phyloP scores from a whole-genome alignment of 305 asterid genomes.

The Fraxinus greggii region DNA sequence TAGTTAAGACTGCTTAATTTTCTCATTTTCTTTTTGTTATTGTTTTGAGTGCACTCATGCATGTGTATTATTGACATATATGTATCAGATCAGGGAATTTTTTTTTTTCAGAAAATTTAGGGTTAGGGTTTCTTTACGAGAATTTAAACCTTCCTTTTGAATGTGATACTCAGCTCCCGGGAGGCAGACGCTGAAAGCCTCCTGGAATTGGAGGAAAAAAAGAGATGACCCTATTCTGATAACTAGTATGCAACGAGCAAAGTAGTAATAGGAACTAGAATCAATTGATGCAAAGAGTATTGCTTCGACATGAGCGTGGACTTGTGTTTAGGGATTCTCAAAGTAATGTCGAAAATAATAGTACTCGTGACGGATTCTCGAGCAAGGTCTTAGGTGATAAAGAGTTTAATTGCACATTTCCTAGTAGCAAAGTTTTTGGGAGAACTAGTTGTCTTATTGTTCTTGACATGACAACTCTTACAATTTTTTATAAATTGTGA shows the following conservation, averaged over 20 bases:
- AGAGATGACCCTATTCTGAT: not conserved
- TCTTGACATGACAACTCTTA: not conserved
- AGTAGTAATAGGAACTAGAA: not conserved
- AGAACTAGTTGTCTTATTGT: not conserved
- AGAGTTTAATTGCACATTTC: not conserved
- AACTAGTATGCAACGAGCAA: not conserved
- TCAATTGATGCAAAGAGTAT: not conserved
- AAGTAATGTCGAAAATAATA: not conserved
- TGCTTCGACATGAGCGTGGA: not conserved
- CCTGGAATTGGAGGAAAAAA: not conserved
- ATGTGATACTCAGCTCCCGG: not conserved
- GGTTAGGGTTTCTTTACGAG: slow-evolving; percentile 45
- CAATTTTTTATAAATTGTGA: not conserved
- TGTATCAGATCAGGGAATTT: not conserved
- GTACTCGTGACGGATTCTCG: not conserved
- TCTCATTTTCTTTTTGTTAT: not conserved
- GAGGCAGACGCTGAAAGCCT: not conserved
- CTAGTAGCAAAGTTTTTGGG: not conserved
- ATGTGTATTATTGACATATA: slow-evolving; percentile 12
- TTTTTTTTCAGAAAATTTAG: slow-evolving; percentile 13
- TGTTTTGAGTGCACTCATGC: slow-evolving; percentile 16
- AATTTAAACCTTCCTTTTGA: not conserved
- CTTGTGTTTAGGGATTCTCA: not conserved
- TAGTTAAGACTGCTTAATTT: slow-evolving; percentile 8
- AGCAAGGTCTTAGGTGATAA: not conserved